A percentile compares a stretch with the other conserved stretches of the same genome.
phyloP scores from a whole-genome alignment of 306 rosid species.

The Hylodesmum podocarpum region DNA sequence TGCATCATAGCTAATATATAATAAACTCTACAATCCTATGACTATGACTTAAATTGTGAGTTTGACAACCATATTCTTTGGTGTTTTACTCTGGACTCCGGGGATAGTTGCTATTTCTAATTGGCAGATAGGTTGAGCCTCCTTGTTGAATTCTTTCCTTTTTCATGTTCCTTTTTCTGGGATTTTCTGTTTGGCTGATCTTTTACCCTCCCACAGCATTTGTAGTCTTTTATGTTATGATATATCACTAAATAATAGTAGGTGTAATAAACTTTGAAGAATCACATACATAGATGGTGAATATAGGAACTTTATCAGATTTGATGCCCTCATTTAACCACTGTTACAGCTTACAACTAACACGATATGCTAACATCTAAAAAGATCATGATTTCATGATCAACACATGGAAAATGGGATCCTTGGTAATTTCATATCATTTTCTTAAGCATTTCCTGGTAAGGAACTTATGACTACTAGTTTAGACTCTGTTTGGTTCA shows the following conservation, averaged over 20 bases:
- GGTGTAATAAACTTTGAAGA: neutral
- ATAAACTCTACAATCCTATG: no score
- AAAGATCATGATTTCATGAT: neutral
- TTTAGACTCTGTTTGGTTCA: no score
- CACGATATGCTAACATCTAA: neutral
- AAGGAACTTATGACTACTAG: neutral
- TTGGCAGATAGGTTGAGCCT: no score
- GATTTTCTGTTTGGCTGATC: neutral
- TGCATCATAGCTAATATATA: no score
- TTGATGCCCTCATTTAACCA: neutral
- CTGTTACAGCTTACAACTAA: constrained; percentile 4
- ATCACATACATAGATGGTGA: neutral
- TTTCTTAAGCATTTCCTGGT: neutral
- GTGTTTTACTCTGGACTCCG: no score
- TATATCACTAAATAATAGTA: neutral
- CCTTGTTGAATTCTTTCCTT: no score
- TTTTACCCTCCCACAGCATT: neutral
- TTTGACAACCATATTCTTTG: no score
- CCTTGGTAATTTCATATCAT: neutral
- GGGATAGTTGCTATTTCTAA: no score
- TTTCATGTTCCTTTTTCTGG: neutral
- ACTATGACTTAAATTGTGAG: no score
- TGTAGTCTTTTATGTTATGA: neutral
- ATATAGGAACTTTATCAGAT: neutral
- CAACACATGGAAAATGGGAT: neutral